phyloP scores from a whole-genome alignment of 768 basidiomycete species.

The Chalciporus chontae region DNA sequence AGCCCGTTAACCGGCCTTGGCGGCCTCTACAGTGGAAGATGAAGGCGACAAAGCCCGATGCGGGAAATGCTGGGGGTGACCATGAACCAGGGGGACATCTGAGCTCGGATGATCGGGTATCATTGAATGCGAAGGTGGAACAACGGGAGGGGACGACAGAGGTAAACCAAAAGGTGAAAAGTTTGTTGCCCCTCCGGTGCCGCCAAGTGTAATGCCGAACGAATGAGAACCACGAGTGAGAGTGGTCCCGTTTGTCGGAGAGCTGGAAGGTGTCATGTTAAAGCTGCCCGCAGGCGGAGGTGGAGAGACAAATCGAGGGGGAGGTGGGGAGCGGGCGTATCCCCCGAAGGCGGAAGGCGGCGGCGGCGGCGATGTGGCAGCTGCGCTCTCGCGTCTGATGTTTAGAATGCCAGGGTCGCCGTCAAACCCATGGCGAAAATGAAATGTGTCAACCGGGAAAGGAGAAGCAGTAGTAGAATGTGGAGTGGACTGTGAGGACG shows the following conservation, averaged over 20 bases:
- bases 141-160: constrained; percentile 28
- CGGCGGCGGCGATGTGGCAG: constrained; percentile 22
- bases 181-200: constrained; percentile 16
- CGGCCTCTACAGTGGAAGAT: constrained; percentile 37
- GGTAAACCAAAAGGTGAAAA: constrained; percentile 34
- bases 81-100: constrained; percentile 29
- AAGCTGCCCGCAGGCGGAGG: constrained; percentile 30
- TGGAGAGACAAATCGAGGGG: constrained; percentile 33
- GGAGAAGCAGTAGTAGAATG: constrained; percentile 25
- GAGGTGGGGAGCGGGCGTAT: constrained; percentile 33
- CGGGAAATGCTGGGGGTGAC: constrained; percentile 37
- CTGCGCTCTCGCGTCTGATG: constrained; percentile 24
- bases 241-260: constrained; percentile 23
- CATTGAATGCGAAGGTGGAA: constrained; percentile 31
- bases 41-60: constrained; percentile 38
- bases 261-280: constrained; percentile 22
- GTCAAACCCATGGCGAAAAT: constrained; percentile 31
- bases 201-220: constrained; percentile 31
- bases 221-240: constrained; percentile 30
- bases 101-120: constrained; percentile 35
- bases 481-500: constrained; percentile 18
- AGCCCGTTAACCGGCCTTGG: constrained; percentile 38
- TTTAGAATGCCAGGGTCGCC: constrained; percentile 17
- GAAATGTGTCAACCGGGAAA: constrained; percentile 27
- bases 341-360: constrained; percentile 23